Conservation (phyloP, 2,329 filamentous ascomycete species). For the Didymella pinodella region DNA sequence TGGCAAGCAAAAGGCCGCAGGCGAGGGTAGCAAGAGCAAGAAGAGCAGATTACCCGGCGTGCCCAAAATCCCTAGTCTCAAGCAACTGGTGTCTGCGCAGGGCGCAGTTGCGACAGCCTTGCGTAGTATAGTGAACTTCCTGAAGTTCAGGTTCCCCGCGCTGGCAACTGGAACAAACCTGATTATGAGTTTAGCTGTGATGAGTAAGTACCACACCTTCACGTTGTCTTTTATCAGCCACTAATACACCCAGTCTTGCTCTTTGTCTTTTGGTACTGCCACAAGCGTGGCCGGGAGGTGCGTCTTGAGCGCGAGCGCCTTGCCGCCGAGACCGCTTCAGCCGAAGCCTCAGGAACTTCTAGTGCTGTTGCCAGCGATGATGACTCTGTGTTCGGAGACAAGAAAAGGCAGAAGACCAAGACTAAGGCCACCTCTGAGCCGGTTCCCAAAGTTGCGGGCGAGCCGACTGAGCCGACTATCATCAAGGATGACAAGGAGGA, state of each 20-base stretch:
- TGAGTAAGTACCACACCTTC: slow-evolving; percentile 70
- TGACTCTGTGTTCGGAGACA: slow-evolving; percentile 42
- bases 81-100: slow-evolving; percentile 83
- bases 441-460: slow-evolving; percentile 8
- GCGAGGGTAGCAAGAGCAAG: slow-evolving; percentile 37
- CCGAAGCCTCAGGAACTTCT: slow-evolving; percentile 40
- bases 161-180: slow-evolving; percentile 87
- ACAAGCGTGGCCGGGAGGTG: slow-evolving; percentile 90
- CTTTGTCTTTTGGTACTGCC: slow-evolving; percentile 97
- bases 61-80: slow-evolving; percentile 69
- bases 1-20: slow-evolving; percentile 41
- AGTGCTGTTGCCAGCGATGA: slow-evolving; percentile 38
- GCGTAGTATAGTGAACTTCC: slow-evolving; percentile 86
- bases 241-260: slow-evolving; percentile 68
- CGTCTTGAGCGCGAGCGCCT: slow-evolving; percentile 72
- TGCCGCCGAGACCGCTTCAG: slow-evolving; percentile 43
- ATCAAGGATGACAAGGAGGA: slow-evolving; percentile 39
- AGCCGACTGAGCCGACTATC: slow-evolving; percentile 39
- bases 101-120: slow-evolving; percentile 86
- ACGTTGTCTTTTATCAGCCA: no score
- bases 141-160: slow-evolving; percentile 88
- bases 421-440: slow-evolving; percentile 9
- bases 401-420: slow-evolving; percentile 26
- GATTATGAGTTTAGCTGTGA: slow-evolving; percentile 86
- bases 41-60: slow-evolving; percentile 68